Conservation (phyloP, 345 rosid species). For the Fremontodendron californicum region DNA sequence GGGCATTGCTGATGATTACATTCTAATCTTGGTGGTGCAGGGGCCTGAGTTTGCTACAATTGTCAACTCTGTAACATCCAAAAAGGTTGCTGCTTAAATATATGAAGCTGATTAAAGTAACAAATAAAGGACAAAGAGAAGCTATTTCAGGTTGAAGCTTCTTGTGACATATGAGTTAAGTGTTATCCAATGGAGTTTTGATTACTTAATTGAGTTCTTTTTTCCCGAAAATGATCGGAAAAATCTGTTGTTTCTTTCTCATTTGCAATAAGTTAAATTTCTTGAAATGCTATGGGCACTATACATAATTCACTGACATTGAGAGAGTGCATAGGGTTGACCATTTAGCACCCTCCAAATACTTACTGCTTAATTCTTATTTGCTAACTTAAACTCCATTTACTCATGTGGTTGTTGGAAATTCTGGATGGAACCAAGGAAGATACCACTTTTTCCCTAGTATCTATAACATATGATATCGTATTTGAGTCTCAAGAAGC, state of each 20-base stretch:
- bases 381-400: neutral
- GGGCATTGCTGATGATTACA: neutral
- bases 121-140: slow-evolving; percentile 3
- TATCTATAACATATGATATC: neutral
- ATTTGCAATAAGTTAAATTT: neutral
- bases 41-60: slow-evolving; percentile 95
- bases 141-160: slow-evolving; percentile 10
- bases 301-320: neutral
- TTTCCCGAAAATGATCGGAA: neutral
- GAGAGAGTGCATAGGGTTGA: neutral
- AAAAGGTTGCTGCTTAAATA: slow-evolving; percentile 82
- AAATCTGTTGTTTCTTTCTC: neutral
- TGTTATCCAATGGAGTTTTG: slow-evolving; percentile 9
- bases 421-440: neutral
- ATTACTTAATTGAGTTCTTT: neutral
- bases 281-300: neutral
- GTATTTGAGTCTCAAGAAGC: no score
- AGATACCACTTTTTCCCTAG: neutral
- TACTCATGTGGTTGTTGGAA: neutral
- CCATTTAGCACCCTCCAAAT: neutral
- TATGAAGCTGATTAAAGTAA: neutral
- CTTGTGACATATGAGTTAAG: neutral
- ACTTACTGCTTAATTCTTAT: neutral
- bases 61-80: slow-evolving; percentile 77
- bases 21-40: slow-evolving; percentile 36